Evolutionary conservation across 441 rosid species (phyloP), one percentile per base, ranked within the genome.

Genomic region (Adansonia madagascariensis): DNA sequence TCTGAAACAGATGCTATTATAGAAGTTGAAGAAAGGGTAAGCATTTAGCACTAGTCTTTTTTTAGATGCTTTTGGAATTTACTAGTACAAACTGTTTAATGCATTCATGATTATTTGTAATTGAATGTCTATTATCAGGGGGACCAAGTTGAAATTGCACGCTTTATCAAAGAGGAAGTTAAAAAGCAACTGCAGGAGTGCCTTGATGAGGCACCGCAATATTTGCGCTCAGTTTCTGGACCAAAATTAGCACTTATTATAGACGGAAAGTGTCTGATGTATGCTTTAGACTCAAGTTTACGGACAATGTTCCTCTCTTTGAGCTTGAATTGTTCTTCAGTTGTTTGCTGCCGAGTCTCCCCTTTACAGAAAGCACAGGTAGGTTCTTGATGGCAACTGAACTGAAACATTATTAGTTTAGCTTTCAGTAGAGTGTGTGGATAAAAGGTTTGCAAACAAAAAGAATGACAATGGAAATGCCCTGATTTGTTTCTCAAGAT

Each of bases 361-460:
- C 99, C 99, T 55, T 85, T 97, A 74, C 99, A 94, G 86, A 97
- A 97, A 87, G 98, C 99, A 43, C 99, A 97, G 97, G 99, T 97
- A 79, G 59, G 71, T 74, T 75, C 65, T 27, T 62, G 49, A 60
- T 55, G 64, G 73, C 46, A 63, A 35, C 46, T 63, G 15, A 4
- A 60, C 63, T 67, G 10, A 56, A 44, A 18, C 11, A 35, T 59
- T 70, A 69, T 74, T 74, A 49, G 39, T 60, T 74, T 47, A 56
- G 74, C 76, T 70, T 47, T 31, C 12, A 43, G 12, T 61, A 24
- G 24, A 22, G 17, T 50, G 20, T 8, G 8, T 59, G 14, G 8
- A 7, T 39, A 44, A 43, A 59, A 56, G 20, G 41, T 10, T 59
- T 44, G 39, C 20, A 2, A 31, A 63, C 12, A 4, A n/a, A 49